Percentiles rank a stretch among this genome's conserved stretches.
Conservation (phyloP, 192 early-diverging fungal genomes). For the Spizellomyces sp. region DNA sequence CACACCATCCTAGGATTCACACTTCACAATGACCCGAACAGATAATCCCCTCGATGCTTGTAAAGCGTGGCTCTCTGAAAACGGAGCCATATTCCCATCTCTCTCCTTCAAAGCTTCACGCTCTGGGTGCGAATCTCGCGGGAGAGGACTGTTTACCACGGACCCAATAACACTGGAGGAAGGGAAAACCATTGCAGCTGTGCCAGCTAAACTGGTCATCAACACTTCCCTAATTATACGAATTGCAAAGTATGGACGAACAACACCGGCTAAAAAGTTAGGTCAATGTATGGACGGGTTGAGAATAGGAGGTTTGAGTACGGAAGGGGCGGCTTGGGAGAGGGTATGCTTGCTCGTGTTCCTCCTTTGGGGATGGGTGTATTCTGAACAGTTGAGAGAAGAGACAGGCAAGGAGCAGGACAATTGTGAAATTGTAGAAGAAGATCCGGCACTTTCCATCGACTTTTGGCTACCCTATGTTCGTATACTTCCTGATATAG, state of each 20-base stretch:
- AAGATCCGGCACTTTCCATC: background rate
- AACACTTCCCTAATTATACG: conserved; percentile 5
- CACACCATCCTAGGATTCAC: too few species aligned
- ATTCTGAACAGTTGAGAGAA: background rate
- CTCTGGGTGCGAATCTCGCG: too few species aligned
- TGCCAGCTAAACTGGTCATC: conserved; percentile 25
- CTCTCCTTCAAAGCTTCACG: too few species aligned
- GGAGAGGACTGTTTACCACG: conserved; percentile 13
- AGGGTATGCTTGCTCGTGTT: conserved; percentile 20
- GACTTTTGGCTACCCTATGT: conserved; percentile 57
- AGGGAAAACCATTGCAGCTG: conserved; percentile 7
- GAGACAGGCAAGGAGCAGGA: too few species aligned
- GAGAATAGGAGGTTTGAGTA: background rate
- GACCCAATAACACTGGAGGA: background rate
- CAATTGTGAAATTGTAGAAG: background rate
- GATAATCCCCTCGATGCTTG: too few species aligned
- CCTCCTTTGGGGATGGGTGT: conserved; percentile 14
- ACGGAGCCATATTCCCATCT: too few species aligned
- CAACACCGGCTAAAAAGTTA: background rate
- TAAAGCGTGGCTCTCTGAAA: too few species aligned
- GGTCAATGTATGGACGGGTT: conserved; percentile 7
- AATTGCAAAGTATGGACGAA: conserved; percentile 13
- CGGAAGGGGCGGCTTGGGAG: conserved; percentile 7
- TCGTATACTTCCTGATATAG: conserved; percentile 55
- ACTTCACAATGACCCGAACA: too few species aligned